Percentiles rank a stretch among this genome's conserved stretches.
phyloP scores from a whole-genome alignment of 2,329 filamentous ascomycete genomes.

The Penicillium sp. region DNA sequence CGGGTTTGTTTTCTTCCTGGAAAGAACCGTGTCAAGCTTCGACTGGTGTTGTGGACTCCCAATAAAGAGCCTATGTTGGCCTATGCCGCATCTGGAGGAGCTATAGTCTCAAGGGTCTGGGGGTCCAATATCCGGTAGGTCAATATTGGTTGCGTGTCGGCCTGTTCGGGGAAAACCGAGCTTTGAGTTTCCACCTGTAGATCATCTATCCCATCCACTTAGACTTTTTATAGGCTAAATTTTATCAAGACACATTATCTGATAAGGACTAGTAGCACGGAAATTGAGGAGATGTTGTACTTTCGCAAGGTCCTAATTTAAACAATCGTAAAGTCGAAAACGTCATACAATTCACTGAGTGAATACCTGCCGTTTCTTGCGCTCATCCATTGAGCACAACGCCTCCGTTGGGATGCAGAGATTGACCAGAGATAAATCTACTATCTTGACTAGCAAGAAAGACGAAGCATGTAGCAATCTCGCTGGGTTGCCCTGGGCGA shows the following conservation, averaged over 20 bases:
- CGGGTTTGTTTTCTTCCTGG: background rate
- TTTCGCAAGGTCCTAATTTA: no score
- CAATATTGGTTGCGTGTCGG: background rate
- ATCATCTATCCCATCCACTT: background rate
- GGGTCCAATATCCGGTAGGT: background rate
- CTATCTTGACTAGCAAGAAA: constrained; percentile 75
- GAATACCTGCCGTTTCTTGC: background rate
- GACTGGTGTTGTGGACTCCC: background rate
- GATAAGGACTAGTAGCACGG: no score
- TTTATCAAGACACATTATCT: no score
- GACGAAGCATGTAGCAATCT: constrained; percentile 78
- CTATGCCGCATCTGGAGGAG: background rate
- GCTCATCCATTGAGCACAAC: constrained; percentile 50
- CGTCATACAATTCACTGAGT: background rate
- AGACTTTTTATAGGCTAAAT: no score
- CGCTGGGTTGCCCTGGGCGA: constrained; percentile 72
- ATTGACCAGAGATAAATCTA: constrained; percentile 70
- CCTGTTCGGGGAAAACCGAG: background rate
- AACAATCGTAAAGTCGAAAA: no score
- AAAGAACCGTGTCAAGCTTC: background rate
- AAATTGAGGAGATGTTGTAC: no score
- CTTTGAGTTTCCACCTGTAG: background rate
- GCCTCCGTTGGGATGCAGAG: constrained; percentile 62
- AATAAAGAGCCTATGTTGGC: background rate
- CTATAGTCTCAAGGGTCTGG: background rate